Evolutionary conservation across 129 eudicot species (phyloP), one percentile per base, ranked within the genome.

Genomic region (Helichrysum umbraculigerum): DNA sequence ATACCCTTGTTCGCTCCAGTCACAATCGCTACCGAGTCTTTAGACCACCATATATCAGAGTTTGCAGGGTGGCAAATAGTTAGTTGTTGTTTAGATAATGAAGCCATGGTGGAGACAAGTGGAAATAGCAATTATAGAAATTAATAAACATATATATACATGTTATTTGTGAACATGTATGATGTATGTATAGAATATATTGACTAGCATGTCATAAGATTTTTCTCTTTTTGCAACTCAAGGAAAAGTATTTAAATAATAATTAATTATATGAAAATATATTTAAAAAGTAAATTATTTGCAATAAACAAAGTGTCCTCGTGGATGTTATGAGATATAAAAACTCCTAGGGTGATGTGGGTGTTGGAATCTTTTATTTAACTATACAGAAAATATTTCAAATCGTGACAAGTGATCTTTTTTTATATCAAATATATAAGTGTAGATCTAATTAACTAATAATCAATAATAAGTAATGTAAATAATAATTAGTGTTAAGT

Each of bases 1-100:
- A 93, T 93, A 12, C 98, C 98, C 74, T 85, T 90, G 80, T 93
- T 93, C 19, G 89, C 93, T 14, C 98, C 98, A 0, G 98, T 93
- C 44, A 93, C 97, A 59, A 93, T 79, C 12, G 90, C 97, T 35
- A 86, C 77, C 12, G 90, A 80, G 51, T 93, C 91, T 82, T 87
- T 82, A 5, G 92, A 87, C 98, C 98, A 93, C 98, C 98, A 93
- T 47, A 87, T 88, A 12, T 32, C 7, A 12, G 20, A 3, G 73
- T 61, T 57, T 66, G 68, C 25, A 1, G 68, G 62, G 74, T 41
- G 15, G 54, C 41, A 19, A 33, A 6, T 16, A 30, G 68, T 16
- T 30, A 73, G 64, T 29, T 47, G 69, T 28, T 57, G 63, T 22
- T 33, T 59, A 21, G 68, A 73, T 11, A 57, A 28, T 35, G 79